phyloP scores from a whole-genome alignment of 306 rosid genomes.

The Rosa persica region DNA sequence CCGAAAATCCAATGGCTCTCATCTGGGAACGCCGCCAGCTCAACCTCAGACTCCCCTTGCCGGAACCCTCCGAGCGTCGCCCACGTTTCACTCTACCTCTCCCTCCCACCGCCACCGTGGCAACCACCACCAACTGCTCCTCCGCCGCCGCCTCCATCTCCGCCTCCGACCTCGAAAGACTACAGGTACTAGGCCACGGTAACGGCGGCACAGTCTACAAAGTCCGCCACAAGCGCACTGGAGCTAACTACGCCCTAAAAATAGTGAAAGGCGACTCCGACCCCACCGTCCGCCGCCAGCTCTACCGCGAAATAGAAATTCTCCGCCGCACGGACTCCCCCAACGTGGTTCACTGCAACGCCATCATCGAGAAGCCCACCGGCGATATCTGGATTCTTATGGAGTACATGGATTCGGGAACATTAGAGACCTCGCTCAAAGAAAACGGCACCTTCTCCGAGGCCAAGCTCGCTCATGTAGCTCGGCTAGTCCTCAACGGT shows the following conservation, averaged over 20 bases:
- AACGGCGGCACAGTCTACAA: slow-evolving; percentile 93
- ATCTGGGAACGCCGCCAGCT: slow-evolving; percentile 78
- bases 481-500: slow-evolving; percentile 69
- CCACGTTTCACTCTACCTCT: slow-evolving; percentile 31
- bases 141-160: slow-evolving; percentile 22
- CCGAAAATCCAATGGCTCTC: slow-evolving; percentile 48
- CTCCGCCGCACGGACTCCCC: slow-evolving; percentile 88
- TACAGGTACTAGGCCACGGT: slow-evolving; percentile 83
- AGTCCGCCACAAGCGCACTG: slow-evolving; percentile 69
- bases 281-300: slow-evolving; percentile 58
- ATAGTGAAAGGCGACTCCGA: slow-evolving; percentile 57
- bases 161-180: slow-evolving; percentile 53
- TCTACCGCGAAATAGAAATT: slow-evolving; percentile 64
- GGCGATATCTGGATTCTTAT: slow-evolving; percentile 71
- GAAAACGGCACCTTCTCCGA: slow-evolving; percentile 60
- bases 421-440: slow-evolving; percentile 48
- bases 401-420: slow-evolving; percentile 80
- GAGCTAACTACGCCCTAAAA: slow-evolving; percentile 57
- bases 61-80: slow-evolving; percentile 43
- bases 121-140: background rate
- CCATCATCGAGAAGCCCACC: slow-evolving; percentile 69
- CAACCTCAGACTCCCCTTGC: slow-evolving; percentile 67
- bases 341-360: slow-evolving; percentile 53
- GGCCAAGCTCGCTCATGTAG: slow-evolving; percentile 43
- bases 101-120: slow-evolving; percentile 16